These are phyloP conservation scores for Verticillium albo-atrum DNA, from an alignment of 2,329 filamentous ascomycete species.

Conservation along the genomic window DNA sequence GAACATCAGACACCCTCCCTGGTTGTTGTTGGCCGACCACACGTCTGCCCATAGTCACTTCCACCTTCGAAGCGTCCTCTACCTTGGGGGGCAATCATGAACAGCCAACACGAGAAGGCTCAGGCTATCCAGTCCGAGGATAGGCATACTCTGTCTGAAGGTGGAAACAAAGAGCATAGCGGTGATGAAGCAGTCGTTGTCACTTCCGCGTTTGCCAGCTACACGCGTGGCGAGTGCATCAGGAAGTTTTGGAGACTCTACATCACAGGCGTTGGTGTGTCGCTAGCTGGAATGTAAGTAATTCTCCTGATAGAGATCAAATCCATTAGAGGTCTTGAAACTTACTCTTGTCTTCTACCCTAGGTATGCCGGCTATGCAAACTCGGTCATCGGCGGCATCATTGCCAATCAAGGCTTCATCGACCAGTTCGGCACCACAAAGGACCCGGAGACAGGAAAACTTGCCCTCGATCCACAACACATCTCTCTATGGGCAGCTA, in stretches of 20 bases:
- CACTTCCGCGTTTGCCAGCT: conserved; percentile 1
- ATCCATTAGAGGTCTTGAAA: too few relatives aligned
- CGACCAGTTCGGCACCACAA: conserved; percentile 1
- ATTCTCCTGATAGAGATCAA: too few relatives aligned
- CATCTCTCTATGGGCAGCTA: not conserved
- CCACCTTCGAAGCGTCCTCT: too few relatives aligned
- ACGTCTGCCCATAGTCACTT: too few relatives aligned
- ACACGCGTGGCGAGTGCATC: not conserved
- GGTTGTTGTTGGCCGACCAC: too few relatives aligned
- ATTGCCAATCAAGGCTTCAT: conserved; percentile 4
- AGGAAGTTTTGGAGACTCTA: conserved; percentile 4
- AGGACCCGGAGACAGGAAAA: not conserved
- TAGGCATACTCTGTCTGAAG: too few relatives aligned
- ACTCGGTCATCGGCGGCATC: not conserved
- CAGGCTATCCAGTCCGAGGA: too few relatives aligned
- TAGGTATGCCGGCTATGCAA: conserved; percentile 1
- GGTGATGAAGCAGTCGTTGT: not conserved
- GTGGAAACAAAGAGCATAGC: too few relatives aligned
- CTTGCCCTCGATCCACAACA: not conserved
- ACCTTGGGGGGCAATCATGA: too few relatives aligned
- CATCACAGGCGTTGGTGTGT: not conserved
- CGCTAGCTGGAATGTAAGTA: not conserved
- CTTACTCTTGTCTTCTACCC: too few relatives aligned
- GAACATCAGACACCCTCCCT: too few relatives aligned
- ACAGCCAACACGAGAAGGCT: too few relatives aligned